Evolutionary conservation across 2,329 filamentous ascomycete genomes (phyloP), one percentile per base, ranked within the genome.

Genomic region (Xylaria sp.): DNA sequence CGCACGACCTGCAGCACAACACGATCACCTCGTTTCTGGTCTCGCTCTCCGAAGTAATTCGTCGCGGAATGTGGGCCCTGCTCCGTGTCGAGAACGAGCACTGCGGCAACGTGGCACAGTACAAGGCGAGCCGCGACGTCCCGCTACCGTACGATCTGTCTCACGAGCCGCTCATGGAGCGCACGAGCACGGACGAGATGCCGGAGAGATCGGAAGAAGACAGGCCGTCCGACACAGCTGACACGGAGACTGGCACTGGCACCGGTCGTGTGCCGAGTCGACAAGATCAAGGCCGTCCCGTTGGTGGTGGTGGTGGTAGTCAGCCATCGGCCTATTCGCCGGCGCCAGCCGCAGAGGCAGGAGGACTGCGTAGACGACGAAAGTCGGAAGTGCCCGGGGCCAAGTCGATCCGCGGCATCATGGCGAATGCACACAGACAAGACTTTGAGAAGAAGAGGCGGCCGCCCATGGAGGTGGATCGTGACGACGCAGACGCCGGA

Each of bases 71-170:
- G 77, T 99, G 96, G 96, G 90, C 92, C 0, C 84, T 98, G 4
- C 92, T 99, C 79, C 93, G 96, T 48, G 94, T 99, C 31, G 96
- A 99, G 80, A 99, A 99, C 79, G 96, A 99, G 76, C 96, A 99
- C 81, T 97, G 94, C 81, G 90, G 92, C 64, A 97, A 97, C 74
- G 95, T 99, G 2, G 88, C 90, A 20, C 90, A 93, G 73, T 97
- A 97, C 85, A 94, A 97, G 72, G 96, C 96, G 4, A 93, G 91
- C 2, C 88, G 95, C 65, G 94, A 97, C 75, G 88, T 97, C 0
- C 93, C 93, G 0, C 85, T 98, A 0, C 95, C 95, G 0, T 98
- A 97, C 78, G 85, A 88, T 59, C 81, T 90, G 56, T 63, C 69
- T 13, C 71, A 73, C 7, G 84, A 87, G 65, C 80, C 82, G 0